Evolutionary conservation across 176 grass and related monocot species (phyloP).

Genomic region (Alloteropsis semialata): DNA sequence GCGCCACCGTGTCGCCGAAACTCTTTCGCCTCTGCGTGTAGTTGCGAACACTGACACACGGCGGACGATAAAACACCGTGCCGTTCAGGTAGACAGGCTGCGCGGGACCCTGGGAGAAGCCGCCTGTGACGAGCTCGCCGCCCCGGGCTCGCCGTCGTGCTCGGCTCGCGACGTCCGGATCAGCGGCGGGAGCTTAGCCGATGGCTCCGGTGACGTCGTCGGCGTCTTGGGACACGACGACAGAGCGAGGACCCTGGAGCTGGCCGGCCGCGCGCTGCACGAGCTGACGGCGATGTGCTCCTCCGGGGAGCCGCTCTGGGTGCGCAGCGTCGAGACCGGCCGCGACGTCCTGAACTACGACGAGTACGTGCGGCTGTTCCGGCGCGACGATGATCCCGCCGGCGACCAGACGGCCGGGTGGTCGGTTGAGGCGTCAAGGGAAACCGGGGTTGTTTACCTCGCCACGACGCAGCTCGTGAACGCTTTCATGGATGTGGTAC

Average conservation of each 20-base stretch:
- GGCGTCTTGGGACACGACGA: conserved; percentile 32
- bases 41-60: not conserved
- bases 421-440: conserved; percentile 62
- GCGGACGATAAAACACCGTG: too few relatives aligned
- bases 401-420: conserved; percentile 19
- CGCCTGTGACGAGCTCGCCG: not conserved
- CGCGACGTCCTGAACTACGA: conserved; percentile 78
- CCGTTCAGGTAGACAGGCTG: conserved; percentile 58
- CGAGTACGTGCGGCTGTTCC: conserved; percentile 73
- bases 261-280: conserved; percentile 44
- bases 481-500: conserved; percentile 74
- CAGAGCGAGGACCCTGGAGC: conserved; percentile 51
- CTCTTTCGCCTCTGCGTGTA: not conserved
- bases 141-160: conserved; percentile 33
- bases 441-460: conserved; percentile 48
- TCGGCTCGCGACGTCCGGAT: not conserved
- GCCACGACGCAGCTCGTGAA: conserved; percentile 53
- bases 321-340: conserved; percentile 60
- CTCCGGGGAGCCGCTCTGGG: conserved; percentile 63
- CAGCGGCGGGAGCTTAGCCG: conserved; percentile 21
- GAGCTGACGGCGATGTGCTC: conserved; percentile 62
- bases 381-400: not conserved
- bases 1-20: not conserved
- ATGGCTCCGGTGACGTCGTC: conserved; percentile 12
- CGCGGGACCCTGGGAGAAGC: conserved; percentile 17